Base-by-base conservation (phyloP, 1,284 basidiomycete genomes). In the Sanghuangporus baumii region DNA sequence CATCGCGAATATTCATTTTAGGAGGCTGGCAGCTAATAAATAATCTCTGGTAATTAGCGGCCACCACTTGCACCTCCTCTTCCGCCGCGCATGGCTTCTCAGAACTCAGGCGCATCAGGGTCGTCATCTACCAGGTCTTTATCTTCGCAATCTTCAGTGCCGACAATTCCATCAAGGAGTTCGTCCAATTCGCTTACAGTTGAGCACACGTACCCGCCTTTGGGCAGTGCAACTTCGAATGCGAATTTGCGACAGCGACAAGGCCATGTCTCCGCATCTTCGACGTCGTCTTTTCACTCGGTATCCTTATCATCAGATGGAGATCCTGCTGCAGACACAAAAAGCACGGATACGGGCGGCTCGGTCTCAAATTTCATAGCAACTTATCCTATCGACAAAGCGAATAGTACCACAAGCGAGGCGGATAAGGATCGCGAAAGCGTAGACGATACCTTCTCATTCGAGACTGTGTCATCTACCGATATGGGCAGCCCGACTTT, bases 11-110 rank as follows among this genome's bases (percentile, higher is more conserved):
- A 18, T 14, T 26, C 37, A 41, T 18, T 47, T 14, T 40, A 31
- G 26, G 23, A 8, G n/a, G 38, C 55, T 37, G 31, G 60, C 12
- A 48, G 26, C 18, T 51, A 23, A 57, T 23, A 11, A 23, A 18
- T 57, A 11, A 8, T 50, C 18, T n/a, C n/a, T 37, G n/a, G 16
- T 16, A n/a, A 38, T 50, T 40, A 61, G 60, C 47, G 50, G 20
- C 52, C 54, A 50, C 34, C 47, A 37, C 67, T 70, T 61, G 76
- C 75, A 4, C 84, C 85, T 16, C 85, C 86, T 6, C 77, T 88
- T 18, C 88, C 88, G 12, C 87, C 87, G 3, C 83, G 88, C 59
- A 87, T 84, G 65, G 76, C 82, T 1, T 87, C 87, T 1, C 75
- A 76, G 59, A 71, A 74, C 5, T 81, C 82, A 2, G 72, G 81